Evolutionary conservation across 2,329 filamentous ascomycete species (phyloP).

Genomic region (Coccinonectria pachysandricola): DNA sequence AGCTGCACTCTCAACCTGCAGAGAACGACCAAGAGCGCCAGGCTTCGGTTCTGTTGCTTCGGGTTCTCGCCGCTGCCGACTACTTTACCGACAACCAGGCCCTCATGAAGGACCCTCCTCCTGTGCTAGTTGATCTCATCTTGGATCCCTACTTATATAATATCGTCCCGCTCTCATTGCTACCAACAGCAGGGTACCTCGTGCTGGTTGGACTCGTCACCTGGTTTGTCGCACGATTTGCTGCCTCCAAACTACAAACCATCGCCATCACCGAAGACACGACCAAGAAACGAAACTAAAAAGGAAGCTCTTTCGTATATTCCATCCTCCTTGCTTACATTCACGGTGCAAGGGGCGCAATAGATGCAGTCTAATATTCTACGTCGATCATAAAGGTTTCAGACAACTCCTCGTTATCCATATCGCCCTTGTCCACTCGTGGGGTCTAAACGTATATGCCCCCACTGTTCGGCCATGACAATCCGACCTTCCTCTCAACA

Average conservation of each 20-base stretch:
- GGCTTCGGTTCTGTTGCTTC: constrained; percentile 59
- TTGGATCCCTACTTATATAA: constrained; percentile 80
- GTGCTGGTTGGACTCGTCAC: constrained; percentile 43
- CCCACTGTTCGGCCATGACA: too few species aligned
- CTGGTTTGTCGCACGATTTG: constrained; percentile 32
- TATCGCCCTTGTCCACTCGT: constrained; percentile 2
- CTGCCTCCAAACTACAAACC: constrained; percentile 17
- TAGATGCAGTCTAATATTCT: constrained; percentile 21
- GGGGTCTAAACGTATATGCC: constrained; percentile 9
- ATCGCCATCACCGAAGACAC: constrained; percentile 16
- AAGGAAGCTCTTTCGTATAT: constrained; percentile 6
- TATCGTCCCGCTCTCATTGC: constrained; percentile 65
- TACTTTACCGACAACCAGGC: constrained; percentile 68
- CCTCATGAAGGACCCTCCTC: constrained; percentile 65
- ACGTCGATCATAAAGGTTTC: constrained; percentile 16
- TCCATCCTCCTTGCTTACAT: constrained; percentile 6
- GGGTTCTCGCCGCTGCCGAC: constrained; percentile 66
- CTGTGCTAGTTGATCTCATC: constrained; percentile 70
- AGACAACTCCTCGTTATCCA: constrained; percentile 4
- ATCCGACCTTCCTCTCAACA: too few species aligned
- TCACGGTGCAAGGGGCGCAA: constrained; percentile 9
- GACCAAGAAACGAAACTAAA: constrained; percentile 29
- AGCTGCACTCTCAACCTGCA: constrained; percentile 3
- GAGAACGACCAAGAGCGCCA: constrained; percentile 10
- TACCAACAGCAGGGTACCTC: constrained; percentile 63